phyloP scores from a whole-genome alignment of 2,329 filamentous ascomycete species.

The Immersiporthe knoxdaviesiana region DNA sequence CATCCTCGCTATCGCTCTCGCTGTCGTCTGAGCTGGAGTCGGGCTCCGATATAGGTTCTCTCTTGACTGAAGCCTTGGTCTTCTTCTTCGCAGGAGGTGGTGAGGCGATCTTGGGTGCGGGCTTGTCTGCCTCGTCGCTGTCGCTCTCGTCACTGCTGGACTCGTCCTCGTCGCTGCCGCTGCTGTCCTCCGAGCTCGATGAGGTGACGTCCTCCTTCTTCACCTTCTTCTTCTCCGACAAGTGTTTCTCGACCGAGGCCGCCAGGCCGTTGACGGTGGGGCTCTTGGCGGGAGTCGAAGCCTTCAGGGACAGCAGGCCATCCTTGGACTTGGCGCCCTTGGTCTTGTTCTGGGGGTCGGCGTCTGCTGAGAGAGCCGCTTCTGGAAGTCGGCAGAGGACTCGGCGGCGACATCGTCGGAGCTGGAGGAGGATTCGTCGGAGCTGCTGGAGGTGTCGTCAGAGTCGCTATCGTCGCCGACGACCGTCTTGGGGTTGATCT shows the following conservation, averaged over 20 bases:
- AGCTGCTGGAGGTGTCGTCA: slow-evolving; percentile 36
- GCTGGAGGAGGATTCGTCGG: slow-evolving; percentile 35
- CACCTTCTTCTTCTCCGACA: slow-evolving; percentile 24
- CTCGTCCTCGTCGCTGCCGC: slow-evolving; percentile 15
- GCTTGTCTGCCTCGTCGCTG: slow-evolving; percentile 20
- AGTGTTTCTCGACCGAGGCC: slow-evolving; percentile 19
- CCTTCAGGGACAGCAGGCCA: slow-evolving; percentile 6
- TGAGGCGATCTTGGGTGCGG: slow-evolving; percentile 18
- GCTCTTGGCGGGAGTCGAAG: slow-evolving; percentile 23
- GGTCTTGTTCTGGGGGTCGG: slow-evolving; percentile 26
- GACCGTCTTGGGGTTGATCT: slow-evolving; percentile 42
- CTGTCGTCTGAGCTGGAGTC: slow-evolving; percentile 34
- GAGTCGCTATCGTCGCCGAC: slow-evolving; percentile 29
- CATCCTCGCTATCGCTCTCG: slow-evolving; percentile 35
- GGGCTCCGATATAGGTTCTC: slow-evolving; percentile 30
- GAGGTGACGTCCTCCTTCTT: slow-evolving; percentile 31
- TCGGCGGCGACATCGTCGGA: slow-evolving; percentile 42
- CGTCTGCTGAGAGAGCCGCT: slow-evolving; percentile 37
- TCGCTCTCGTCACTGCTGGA: slow-evolving; percentile 23
- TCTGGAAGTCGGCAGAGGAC: slow-evolving; percentile 38
- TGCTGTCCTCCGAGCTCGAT: slow-evolving; percentile 15
- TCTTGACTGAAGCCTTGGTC: slow-evolving; percentile 28
- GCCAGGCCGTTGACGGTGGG: slow-evolving; percentile 27
- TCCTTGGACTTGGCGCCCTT: slow-evolving; percentile 8
- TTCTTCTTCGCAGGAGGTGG: slow-evolving; percentile 26